phyloP scores from a whole-genome alignment of 331 rosid genomes.

The Arachis monticola region DNA sequence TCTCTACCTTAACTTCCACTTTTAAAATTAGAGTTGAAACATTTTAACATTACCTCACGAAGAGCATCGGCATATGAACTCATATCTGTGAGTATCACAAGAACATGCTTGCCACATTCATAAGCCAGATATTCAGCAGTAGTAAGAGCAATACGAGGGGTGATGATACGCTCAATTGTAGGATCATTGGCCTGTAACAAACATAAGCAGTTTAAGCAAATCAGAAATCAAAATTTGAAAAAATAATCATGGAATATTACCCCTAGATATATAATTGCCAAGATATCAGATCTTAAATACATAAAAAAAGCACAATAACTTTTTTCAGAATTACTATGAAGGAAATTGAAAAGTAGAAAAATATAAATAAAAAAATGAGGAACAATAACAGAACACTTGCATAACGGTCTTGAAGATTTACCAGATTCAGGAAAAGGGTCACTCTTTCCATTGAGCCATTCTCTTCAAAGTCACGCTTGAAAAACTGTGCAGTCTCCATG shows the following conservation, averaged over 20 bases:
- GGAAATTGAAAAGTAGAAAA: slow-evolving; percentile 4
- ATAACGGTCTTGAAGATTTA: slow-evolving; percentile 39
- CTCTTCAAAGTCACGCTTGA: slow-evolving; percentile 99
- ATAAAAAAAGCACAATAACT: background rate
- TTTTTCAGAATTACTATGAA: slow-evolving; percentile 14
- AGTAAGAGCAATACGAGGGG: slow-evolving; percentile 99
- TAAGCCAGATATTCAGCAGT: slow-evolving; percentile 99
- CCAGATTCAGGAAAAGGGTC: slow-evolving; percentile 96
- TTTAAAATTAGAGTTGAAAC: slow-evolving; percentile 13
- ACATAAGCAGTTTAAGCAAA: slow-evolving; percentile 30
- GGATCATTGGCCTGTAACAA: slow-evolving; percentile 95
- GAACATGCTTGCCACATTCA: slow-evolving; percentile 99
- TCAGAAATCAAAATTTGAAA: slow-evolving; percentile 2
- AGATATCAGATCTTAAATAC: slow-evolving; percentile 5
- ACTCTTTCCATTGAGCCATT: slow-evolving; percentile 99
- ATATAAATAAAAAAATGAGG: background rate
- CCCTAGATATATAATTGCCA: background rate
- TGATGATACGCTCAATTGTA: slow-evolving; percentile 99
- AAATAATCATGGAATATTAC: slow-evolving; percentile 2
- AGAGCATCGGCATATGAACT: slow-evolving; percentile 99
- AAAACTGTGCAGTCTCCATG: slow-evolving; percentile 99
- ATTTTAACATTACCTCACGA: slow-evolving; percentile 76
- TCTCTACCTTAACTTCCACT: slow-evolving; percentile 10
- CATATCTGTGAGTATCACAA: slow-evolving; percentile 98
- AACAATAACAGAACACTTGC: slow-evolving; percentile 16